These are phyloP conservation scores for Ceratopteris richardii DNA, from an alignment of 75 land plant species.

Conservation along the genomic window DNA sequence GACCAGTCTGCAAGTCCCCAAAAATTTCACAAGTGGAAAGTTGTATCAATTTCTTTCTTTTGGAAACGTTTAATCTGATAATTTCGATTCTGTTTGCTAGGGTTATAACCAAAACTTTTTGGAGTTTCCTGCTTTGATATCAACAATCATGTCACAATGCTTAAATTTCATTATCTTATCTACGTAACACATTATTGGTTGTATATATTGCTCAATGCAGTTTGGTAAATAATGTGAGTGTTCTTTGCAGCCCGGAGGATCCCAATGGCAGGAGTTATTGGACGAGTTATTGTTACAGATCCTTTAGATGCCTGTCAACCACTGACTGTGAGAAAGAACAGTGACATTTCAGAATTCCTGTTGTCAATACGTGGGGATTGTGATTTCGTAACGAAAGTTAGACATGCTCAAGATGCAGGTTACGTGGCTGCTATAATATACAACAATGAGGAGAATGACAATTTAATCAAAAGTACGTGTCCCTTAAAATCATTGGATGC, in stretches of 20 bases:
- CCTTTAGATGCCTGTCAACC: slow-evolving; percentile 36
- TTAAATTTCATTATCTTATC: too few species aligned
- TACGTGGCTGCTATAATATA: slow-evolving; percentile 33
- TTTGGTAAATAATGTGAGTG: too few species aligned
- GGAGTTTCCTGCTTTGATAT: too few species aligned
- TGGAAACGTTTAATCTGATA: too few species aligned
- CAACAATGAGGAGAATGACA: slow-evolving; percentile 29
- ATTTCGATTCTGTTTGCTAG: too few species aligned
- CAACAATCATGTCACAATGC: too few species aligned
- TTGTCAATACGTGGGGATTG: slow-evolving; percentile 31
- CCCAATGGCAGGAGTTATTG: slow-evolving; percentile 24
- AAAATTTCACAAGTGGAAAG: too few species aligned
- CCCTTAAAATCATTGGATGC: background rate
- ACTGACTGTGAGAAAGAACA: background rate
- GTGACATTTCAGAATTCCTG: slow-evolving; percentile 9
- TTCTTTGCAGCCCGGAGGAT: slow-evolving; percentile 18
- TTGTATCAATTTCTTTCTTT: too few species aligned
- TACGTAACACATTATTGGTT: too few species aligned
- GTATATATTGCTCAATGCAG: too few species aligned
- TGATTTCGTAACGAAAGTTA: slow-evolving; percentile 35
- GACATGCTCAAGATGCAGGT: slow-evolving; percentile 38
- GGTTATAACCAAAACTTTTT: too few species aligned
- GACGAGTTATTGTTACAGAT: slow-evolving; percentile 25
- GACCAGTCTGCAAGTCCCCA: too few species aligned
- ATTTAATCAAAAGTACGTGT: slow-evolving; percentile 37